Percentiles rank a stretch among this genome's conserved stretches.
Conservation (phyloP, 495 filamentous ascomycete genomes). For the Talaromyces liani region DNA sequence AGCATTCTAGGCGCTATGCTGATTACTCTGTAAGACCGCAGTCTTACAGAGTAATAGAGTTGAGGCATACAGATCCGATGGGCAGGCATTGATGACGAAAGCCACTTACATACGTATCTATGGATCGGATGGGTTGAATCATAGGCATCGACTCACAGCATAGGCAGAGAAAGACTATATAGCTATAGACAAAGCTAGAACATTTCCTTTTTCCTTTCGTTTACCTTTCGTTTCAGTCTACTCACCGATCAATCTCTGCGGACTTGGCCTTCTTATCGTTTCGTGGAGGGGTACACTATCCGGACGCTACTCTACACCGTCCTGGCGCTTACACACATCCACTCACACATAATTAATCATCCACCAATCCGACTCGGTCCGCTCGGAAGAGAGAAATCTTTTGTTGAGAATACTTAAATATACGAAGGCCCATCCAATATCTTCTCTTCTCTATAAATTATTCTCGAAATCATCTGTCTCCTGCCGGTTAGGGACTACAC, state of each 20-base stretch:
- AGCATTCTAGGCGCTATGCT: background rate
- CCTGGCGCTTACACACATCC: background rate
- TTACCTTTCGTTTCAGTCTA: background rate
- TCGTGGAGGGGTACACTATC: background rate
- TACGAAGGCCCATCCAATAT: background rate
- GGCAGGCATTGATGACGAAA: background rate
- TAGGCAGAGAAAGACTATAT: background rate
- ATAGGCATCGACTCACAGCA: background rate
- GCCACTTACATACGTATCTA: background rate
- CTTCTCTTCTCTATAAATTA: background rate
- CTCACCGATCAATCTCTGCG: background rate
- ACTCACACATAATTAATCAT: background rate
- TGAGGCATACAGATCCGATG: background rate
- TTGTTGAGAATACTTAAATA: background rate
- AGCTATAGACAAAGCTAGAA: background rate
- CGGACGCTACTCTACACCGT: background rate
- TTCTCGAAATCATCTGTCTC: background rate
- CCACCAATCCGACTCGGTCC: conserved; percentile 1
- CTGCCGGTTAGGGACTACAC: background rate
- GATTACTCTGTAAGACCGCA: too few species aligned
- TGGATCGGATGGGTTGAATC: background rate
- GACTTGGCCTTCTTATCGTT: background rate
- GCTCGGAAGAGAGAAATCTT: background rate
- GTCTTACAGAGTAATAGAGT: background rate
- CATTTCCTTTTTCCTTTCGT: background rate